phyloP scores from a whole-genome alignment of 2,329 filamentous ascomycete species.

The Metarhizium rileyi region DNA sequence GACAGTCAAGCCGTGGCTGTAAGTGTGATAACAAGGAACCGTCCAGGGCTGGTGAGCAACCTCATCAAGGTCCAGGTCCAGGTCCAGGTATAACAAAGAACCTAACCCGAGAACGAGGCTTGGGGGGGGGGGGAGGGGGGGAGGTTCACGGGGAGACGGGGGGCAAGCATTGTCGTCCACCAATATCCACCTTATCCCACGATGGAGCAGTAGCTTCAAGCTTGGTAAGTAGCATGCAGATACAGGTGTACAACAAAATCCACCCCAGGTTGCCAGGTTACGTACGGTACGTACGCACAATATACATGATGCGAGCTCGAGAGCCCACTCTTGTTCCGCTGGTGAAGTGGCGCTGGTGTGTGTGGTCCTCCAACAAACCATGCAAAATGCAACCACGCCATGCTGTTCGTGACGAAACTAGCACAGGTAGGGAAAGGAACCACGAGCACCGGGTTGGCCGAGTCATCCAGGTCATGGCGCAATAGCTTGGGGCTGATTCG shows the following conservation, averaged over 20 bases:
- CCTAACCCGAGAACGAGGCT: not conserved
- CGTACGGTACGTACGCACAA: too few relatives aligned
- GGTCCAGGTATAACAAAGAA: not conserved
- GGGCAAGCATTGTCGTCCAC: not conserved
- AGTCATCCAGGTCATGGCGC: not conserved
- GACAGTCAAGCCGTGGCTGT: not conserved
- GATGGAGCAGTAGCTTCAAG: not conserved
- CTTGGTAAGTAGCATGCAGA: not conserved
- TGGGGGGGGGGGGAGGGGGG: not conserved
- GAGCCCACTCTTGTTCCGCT: not conserved
- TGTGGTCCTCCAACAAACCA: not conserved
- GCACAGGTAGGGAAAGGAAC: not conserved
- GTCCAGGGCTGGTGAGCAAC: not conserved
- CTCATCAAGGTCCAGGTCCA: not conserved
- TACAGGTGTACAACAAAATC: not conserved
- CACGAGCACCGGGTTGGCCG: not conserved
- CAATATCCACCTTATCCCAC: not conserved
- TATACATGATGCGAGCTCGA: too few relatives aligned
- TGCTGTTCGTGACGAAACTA: not conserved
- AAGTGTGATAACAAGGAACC: not conserved
- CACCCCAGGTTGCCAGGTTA: not conserved
- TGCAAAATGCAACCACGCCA: not conserved
- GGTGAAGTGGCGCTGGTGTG: not conserved
- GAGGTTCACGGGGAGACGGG: not conserved
- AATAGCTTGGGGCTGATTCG: not conserved